phyloP scores from a whole-genome alignment of 768 basidiomycete species.

The Lepiota venenata region DNA sequence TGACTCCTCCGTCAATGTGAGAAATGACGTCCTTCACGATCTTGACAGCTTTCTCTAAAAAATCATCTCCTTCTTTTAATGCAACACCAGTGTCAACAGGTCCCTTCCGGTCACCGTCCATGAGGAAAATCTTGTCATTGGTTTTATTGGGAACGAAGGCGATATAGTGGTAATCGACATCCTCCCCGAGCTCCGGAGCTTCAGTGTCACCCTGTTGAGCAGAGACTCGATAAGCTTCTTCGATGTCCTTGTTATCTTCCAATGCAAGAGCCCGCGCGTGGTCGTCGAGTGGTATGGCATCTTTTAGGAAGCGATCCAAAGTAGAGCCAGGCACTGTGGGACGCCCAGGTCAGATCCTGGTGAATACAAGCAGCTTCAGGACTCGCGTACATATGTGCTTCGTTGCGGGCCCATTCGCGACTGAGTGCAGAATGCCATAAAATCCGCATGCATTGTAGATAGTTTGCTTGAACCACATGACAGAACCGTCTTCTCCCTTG shows the following conservation, averaged over 20 bases:
- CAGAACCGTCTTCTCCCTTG: slow-evolving; percentile 26
- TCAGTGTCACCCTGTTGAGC: slow-evolving; percentile 27
- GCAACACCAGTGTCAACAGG: slow-evolving; percentile 24
- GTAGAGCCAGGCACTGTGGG: slow-evolving; percentile 20
- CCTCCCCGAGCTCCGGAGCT: slow-evolving; percentile 26
- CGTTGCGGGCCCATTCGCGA: slow-evolving; percentile 24
- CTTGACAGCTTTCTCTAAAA: slow-evolving; percentile 18
- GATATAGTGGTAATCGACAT: slow-evolving; percentile 30
- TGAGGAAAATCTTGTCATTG: slow-evolving; percentile 27
- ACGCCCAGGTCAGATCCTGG: not conserved
- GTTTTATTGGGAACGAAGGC: slow-evolving; percentile 27
- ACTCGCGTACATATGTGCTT: slow-evolving; percentile 20
- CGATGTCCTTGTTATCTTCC: slow-evolving; percentile 25
- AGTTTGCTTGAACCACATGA: slow-evolving; percentile 35
- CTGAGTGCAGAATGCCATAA: slow-evolving; percentile 31
- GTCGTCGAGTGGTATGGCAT: slow-evolving; percentile 21
- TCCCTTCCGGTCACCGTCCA: slow-evolving; percentile 31
- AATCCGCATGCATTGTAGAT: slow-evolving; percentile 36
- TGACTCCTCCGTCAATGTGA: slow-evolving; percentile 19
- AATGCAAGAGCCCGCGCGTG: slow-evolving; percentile 26
- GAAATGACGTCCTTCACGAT: slow-evolving; percentile 22
- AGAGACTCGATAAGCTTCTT: slow-evolving; percentile 25
- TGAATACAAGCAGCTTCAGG: not conserved
- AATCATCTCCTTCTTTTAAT: slow-evolving; percentile 21
- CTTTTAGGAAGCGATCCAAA: slow-evolving; percentile 21